A percentile compares a stretch with the other conserved stretches of the same genome.
Conservation (phyloP, 768 basidiomycete genomes). For the Mycena filopes region DNA sequence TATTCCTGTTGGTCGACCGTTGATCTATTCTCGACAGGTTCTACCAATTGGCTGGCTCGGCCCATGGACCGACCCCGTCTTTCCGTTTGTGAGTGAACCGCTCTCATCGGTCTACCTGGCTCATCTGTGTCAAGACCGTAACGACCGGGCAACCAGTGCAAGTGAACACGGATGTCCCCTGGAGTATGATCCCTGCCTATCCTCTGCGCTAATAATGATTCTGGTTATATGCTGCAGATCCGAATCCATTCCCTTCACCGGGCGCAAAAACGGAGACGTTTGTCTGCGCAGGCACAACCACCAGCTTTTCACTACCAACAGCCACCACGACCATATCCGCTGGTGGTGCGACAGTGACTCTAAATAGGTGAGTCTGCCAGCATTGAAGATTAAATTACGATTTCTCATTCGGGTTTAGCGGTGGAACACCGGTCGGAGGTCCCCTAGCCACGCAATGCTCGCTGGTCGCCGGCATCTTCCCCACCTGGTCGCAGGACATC, state of each 20-base stretch:
- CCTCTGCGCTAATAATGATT: not conserved
- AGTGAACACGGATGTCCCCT: slow-evolving; percentile 6
- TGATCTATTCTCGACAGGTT: too few species aligned
- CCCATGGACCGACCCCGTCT: slow-evolving; percentile 6
- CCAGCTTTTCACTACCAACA: not conserved
- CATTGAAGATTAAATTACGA: too few species aligned
- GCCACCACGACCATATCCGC: slow-evolving; percentile 9
- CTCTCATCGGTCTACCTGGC: too few species aligned
- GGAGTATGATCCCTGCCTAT: slow-evolving; percentile 15
- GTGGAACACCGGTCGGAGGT: slow-evolving; percentile 15
- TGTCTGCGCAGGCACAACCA: slow-evolving; percentile 11
- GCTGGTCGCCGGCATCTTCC: not conserved
- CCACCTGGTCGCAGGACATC: slow-evolving; percentile 11
- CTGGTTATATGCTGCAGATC: not conserved
- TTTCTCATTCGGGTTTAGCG: not conserved
- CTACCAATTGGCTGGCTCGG: slow-evolving; percentile 9
- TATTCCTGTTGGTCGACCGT: too few species aligned
- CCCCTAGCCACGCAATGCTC: slow-evolving; percentile 8
- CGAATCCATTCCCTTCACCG: slow-evolving; percentile 18
- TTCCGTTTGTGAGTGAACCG: slow-evolving; percentile 1
- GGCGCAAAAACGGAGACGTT: slow-evolving; percentile 20
- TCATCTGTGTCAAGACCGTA: not conserved
- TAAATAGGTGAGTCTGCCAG: not conserved
- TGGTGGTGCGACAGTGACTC: slow-evolving; percentile 15
- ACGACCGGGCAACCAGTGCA: slow-evolving; percentile 10